These are phyloP conservation scores for Colletotrichum godetiae DNA, from an alignment of 2,329 filamentous ascomycete species.

Conservation along the genomic window DNA sequence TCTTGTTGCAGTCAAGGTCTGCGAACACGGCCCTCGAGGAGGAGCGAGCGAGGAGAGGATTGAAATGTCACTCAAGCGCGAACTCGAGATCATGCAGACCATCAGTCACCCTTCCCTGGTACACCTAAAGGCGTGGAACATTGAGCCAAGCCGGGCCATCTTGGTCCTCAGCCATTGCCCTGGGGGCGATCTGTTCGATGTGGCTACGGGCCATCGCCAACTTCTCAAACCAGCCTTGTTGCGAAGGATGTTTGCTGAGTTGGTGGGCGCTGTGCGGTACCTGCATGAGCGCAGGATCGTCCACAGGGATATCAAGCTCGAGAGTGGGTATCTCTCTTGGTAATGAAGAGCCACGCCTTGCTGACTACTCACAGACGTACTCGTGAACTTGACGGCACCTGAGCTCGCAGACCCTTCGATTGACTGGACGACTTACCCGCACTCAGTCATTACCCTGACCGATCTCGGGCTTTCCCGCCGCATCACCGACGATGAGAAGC, in stretches of 20 bases:
- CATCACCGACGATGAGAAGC: constrained; percentile 85
- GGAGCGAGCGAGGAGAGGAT: constrained; percentile 93
- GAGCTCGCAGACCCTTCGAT: constrained; percentile 72
- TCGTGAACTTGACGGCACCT: constrained; percentile 82
- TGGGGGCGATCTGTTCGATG: constrained; percentile 93
- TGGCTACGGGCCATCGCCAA: constrained; percentile 79
- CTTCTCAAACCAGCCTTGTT: constrained; percentile 77
- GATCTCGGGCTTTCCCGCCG: constrained; percentile 91
- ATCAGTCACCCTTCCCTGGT: constrained; percentile 92
- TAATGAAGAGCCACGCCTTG: not conserved
- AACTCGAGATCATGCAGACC: constrained; percentile 91
- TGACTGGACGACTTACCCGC: constrained; percentile 81
- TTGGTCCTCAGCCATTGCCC: constrained; percentile 92
- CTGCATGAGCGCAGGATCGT: constrained; percentile 89
- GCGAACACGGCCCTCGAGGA: constrained; percentile 92
- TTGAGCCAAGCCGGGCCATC: constrained; percentile 83
- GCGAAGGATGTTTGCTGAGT: constrained; percentile 87
- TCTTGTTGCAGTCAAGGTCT: constrained; percentile 93
- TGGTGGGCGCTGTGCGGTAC: constrained; percentile 87
- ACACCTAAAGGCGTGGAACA: constrained; percentile 90
- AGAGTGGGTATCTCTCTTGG: constrained; percentile 71
- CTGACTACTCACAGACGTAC: constrained; percentile 72
- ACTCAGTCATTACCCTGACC: constrained; percentile 88
- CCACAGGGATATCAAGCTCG: constrained; percentile 96
- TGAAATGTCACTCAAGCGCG: constrained; percentile 92